Percentiles rank a stretch among this genome's conserved stretches.
Conservation (phyloP, 2,329 filamentous ascomycete species). For the Colletotrichum scovillei region DNA sequence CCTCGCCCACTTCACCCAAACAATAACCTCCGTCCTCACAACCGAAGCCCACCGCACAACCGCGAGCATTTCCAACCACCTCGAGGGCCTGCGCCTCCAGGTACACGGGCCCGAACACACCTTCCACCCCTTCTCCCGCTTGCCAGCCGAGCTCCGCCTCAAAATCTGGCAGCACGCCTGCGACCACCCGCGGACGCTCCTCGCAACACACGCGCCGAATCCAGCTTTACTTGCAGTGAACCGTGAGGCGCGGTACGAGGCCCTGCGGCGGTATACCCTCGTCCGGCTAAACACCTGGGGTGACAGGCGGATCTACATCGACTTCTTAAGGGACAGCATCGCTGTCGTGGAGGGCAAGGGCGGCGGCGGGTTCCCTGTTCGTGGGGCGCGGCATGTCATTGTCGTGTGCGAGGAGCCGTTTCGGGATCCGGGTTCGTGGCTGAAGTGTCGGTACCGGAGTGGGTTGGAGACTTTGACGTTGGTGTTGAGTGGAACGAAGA, state of each 20-base stretch:
- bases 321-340: constrained; percentile 22
- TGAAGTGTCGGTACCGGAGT: constrained; percentile 30
- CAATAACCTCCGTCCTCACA: constrained; percentile 15
- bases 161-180: constrained; percentile 34
- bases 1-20: constrained; percentile 33
- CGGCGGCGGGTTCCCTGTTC: constrained; percentile 30
- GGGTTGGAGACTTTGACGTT: constrained; percentile 27
- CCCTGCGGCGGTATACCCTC: constrained; percentile 19
- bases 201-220: constrained; percentile 28
- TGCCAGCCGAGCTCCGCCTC: constrained; percentile 30
- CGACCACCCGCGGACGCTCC: constrained; percentile 14
- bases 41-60: constrained; percentile 26
- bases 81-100: constrained; percentile 28
- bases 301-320: constrained; percentile 28
- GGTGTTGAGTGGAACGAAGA: constrained; percentile 9
- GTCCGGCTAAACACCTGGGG: constrained; percentile 32
- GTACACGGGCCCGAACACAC: constrained; percentile 28
- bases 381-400: constrained; percentile 24
- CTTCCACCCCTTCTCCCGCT: constrained; percentile 13
- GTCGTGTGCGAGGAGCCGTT: constrained; percentile 33
- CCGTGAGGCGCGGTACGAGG: constrained; percentile 26
- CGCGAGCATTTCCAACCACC: background rate
- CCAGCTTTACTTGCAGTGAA: constrained; percentile 19
- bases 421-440: constrained; percentile 18
- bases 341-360: constrained; percentile 31